Conservation (phyloP, 768 basidiomycete species). For the Suillus clintonianus region DNA sequence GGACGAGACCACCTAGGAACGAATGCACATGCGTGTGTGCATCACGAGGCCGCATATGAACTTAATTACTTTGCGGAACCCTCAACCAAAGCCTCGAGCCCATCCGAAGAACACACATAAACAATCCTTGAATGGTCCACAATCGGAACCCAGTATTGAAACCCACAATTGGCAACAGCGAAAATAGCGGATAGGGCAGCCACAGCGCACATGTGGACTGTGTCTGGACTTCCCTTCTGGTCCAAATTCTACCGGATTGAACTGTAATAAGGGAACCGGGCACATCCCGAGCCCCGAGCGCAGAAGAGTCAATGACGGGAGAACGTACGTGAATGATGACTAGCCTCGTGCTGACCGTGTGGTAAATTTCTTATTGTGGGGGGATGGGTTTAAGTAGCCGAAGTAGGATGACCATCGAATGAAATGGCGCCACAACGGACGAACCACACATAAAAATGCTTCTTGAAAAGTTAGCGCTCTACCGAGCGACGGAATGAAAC, state of each 20-base stretch:
- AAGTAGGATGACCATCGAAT: not conserved
- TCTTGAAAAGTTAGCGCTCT: not conserved
- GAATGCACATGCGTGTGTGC: not conserved
- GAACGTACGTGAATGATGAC: not conserved
- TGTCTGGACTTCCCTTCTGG: slow-evolving; percentile 6
- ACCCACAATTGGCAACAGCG: slow-evolving; percentile 13
- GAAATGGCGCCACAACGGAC: not conserved
- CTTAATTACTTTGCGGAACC: not conserved
- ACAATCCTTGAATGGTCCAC: not conserved
- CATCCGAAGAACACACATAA: not conserved
- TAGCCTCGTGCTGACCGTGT: not conserved
- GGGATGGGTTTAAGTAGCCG: not conserved
- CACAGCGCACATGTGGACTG: slow-evolving; percentile 3
- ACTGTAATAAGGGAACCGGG: not conserved
- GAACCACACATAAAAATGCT: not conserved
- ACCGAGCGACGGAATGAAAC: not conserved
- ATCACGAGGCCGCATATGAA: not conserved
- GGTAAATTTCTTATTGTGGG: not conserved
- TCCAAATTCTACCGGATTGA: slow-evolving; percentile 2
- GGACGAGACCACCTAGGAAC: not conserved
- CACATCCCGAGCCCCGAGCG: not conserved
- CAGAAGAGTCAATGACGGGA: not conserved
- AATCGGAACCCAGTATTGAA: slow-evolving; percentile 1
- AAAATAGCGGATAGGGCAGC: slow-evolving; percentile 21
- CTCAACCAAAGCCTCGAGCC: not conserved